Evolutionary conservation across 2,329 filamentous ascomycete genomes (phyloP).

Genomic region (Arthroderma uncinatum): DNA sequence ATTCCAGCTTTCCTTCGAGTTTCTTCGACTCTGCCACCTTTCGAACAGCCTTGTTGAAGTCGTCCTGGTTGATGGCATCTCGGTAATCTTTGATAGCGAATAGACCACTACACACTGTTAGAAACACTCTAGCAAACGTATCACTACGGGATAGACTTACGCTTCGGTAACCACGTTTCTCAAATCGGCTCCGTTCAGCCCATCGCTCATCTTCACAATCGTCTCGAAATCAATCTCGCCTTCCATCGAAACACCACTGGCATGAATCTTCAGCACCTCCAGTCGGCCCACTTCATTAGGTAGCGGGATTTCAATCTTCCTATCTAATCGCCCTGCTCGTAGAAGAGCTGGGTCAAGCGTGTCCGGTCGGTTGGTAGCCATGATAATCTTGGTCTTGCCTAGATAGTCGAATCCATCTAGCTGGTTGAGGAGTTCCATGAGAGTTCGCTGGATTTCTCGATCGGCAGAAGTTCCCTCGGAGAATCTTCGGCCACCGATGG

Average conservation of each 20-base stretch:
- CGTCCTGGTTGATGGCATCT: constrained; percentile 92
- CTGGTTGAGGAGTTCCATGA: constrained; percentile 98
- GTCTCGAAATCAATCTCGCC: constrained; percentile 98
- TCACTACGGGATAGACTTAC: constrained; percentile 47
- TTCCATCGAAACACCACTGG: constrained; percentile 72
- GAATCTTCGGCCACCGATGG: constrained; percentile 91
- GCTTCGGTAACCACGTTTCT: constrained; percentile 97
- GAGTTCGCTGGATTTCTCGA: constrained; percentile 91
- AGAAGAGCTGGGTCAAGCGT: constrained; percentile 85
- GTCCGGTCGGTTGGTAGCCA: constrained; percentile 96
- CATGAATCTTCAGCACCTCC: constrained; percentile 97
- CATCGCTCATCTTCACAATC: constrained; percentile 99
- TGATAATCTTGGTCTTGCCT: constrained; percentile 99
- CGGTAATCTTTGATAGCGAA: constrained; percentile 98
- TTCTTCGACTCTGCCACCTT: constrained; percentile 98
- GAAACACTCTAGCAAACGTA: neutral
- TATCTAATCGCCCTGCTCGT: constrained; percentile 80
- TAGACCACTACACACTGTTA: constrained; percentile 52
- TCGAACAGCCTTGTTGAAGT: constrained; percentile 97
- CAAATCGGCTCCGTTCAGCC: constrained; percentile 92
- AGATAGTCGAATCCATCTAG: constrained; percentile 98
- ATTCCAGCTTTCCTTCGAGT: constrained; percentile 93
- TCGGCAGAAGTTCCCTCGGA: constrained; percentile 96
- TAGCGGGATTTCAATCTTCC: constrained; percentile 95
- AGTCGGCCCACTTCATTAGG: constrained; percentile 93